Conservation (phyloP, 495 filamentous ascomycete species). For the Penicillium crystallinum region DNA sequence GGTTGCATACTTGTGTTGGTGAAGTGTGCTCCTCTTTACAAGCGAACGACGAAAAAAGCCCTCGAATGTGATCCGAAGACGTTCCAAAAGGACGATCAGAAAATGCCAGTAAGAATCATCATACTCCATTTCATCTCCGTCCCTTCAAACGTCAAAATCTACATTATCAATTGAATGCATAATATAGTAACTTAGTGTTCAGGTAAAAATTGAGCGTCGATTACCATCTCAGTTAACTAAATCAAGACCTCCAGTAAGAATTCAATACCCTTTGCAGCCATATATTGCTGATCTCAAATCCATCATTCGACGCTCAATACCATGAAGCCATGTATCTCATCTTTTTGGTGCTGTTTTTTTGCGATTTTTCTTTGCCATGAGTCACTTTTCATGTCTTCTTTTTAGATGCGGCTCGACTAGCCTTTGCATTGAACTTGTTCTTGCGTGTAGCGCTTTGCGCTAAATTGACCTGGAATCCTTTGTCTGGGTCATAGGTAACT, state of each 20-base stretch:
- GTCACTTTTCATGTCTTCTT: neutral
- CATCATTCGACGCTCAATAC: neutral
- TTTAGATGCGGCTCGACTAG: neutral
- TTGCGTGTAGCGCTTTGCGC: neutral
- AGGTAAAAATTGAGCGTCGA: neutral
- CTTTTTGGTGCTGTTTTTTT: neutral
- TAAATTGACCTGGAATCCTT: neutral
- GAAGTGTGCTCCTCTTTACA: no score
- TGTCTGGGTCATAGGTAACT: neutral
- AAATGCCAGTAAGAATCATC: no score
- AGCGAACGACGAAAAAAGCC: no score
- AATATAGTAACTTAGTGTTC: neutral
- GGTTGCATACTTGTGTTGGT: no score
- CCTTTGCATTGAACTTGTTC: neutral
- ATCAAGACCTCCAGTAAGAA: neutral
- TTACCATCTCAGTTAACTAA: neutral
- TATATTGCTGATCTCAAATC: neutral
- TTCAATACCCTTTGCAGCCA: neutral
- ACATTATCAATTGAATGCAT: no score
- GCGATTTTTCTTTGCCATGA: neutral
- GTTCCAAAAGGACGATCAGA: no score
- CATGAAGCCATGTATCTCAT: neutral
- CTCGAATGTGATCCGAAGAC: no score
- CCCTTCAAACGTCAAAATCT: no score
- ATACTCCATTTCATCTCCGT: no score